Evolutionary conservation across 306 rosid genomes (phyloP).

Genomic region (Lupinus albus): DNA sequence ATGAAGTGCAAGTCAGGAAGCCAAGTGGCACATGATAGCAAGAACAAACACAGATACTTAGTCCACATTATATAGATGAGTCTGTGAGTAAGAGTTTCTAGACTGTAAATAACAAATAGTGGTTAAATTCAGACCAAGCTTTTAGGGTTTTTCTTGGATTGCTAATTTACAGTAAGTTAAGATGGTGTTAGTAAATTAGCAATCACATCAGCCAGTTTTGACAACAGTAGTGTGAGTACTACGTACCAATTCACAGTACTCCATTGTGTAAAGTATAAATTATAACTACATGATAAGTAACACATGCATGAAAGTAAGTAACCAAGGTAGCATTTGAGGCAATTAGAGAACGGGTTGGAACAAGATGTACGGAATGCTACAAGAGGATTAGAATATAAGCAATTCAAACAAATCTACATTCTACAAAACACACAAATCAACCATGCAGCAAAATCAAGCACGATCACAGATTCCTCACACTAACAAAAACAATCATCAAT

Average conservation of each 20-base stretch:
- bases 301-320: neutral
- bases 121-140: too few relatives aligned
- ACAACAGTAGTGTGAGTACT: neutral
- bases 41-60: too few relatives aligned
- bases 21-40: too few relatives aligned
- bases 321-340: too few relatives aligned
- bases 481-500: slow-evolving; percentile 16
- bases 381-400: neutral
- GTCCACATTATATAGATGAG: too few relatives aligned
- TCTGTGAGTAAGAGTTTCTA: too few relatives aligned
- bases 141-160: too few relatives aligned
- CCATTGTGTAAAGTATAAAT: too few relatives aligned
- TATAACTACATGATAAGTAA: neutral
- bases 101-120: too few relatives aligned
- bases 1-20: neutral
- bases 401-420: slow-evolving; percentile 23
- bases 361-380: too few relatives aligned
- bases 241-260: neutral
- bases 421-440: neutral
- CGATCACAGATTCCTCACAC: neutral
- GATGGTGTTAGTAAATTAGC: neutral
- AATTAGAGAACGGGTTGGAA: too few relatives aligned
- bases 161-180: too few relatives aligned
- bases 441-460: slow-evolving; percentile 10
- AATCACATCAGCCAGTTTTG: neutral